phyloP scores from a whole-genome alignment of 1,284 basidiomycete genomes.

The Somion occarium region DNA sequence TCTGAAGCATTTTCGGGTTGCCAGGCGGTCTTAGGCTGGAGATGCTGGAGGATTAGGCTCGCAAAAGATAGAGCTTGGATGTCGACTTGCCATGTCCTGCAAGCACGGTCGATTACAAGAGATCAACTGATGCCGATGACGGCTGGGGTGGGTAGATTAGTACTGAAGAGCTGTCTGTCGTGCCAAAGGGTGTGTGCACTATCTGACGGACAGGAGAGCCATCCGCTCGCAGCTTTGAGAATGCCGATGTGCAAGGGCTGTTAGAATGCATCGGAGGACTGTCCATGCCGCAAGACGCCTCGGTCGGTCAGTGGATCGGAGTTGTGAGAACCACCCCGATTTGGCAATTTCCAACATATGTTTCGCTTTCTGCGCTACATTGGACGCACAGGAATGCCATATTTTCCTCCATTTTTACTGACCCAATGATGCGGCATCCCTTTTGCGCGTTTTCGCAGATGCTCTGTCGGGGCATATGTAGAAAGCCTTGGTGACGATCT shows the following conservation, averaged over 20 bases:
- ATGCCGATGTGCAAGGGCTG: conserved; percentile 10
- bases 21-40: neutral
- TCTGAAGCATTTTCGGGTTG: neutral
- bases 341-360: conserved; percentile 2
- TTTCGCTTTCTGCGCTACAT: neutral
- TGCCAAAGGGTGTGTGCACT: neutral
- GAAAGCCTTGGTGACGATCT: conserved; percentile 28
- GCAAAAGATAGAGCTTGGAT: too few relatives aligned
- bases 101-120: neutral
- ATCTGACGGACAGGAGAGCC: neutral
- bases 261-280: conserved; percentile 7
- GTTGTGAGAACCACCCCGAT: neutral
- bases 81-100: too few relatives aligned
- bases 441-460: conserved; percentile 3
- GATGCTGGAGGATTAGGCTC: too few relatives aligned
- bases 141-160: neutral
- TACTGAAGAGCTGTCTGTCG: neutral
- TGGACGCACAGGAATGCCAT: conserved; percentile 3
- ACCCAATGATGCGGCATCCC: conserved; percentile 1
- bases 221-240: conserved; percentile 8
- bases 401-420: neutral
- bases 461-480: neutral
- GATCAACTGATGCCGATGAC: neutral
- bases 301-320: conserved; percentile 5
- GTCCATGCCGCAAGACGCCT: conserved; percentile 1